Percentiles rank a stretch among this genome's conserved stretches.
These are phyloP conservation scores for Penicillium argentinense DNA, from an alignment of 495 filamentous ascomycete genomes.

Conservation along the genomic window DNA sequence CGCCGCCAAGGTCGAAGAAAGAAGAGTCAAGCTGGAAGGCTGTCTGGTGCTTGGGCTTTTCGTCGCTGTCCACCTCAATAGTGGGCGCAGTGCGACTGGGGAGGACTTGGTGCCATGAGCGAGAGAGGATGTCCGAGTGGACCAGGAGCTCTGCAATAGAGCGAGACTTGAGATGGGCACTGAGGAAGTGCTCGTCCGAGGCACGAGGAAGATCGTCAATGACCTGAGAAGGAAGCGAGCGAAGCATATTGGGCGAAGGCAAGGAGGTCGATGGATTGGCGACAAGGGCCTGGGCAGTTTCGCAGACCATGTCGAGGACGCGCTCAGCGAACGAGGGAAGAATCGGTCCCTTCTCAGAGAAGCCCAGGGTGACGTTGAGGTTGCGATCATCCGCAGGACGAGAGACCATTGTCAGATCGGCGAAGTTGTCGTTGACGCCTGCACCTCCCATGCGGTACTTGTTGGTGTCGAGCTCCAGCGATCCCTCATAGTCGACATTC, in stretches of 20 bases:
- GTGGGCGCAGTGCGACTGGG: slow-evolving; percentile 21
- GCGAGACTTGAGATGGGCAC: slow-evolving; percentile 40
- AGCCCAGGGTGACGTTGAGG: slow-evolving; percentile 46
- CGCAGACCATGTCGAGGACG: slow-evolving; percentile 51
- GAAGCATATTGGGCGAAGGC: slow-evolving; percentile 41
- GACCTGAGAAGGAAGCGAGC: slow-evolving; percentile 32
- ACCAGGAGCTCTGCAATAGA: slow-evolving; percentile 47
- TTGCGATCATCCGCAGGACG: slow-evolving; percentile 40
- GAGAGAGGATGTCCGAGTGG: slow-evolving; percentile 47
- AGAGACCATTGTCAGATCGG: slow-evolving; percentile 51
- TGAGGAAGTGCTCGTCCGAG: slow-evolving; percentile 32
- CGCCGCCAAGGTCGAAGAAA: slow-evolving; percentile 55
- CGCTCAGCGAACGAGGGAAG: slow-evolving; percentile 39
- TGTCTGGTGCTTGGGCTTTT: slow-evolving; percentile 12
- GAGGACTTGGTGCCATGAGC: slow-evolving; percentile 52
- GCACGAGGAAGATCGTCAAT: slow-evolving; percentile 28
- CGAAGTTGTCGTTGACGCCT: slow-evolving; percentile 51
- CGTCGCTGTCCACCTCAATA: slow-evolving; percentile 3
- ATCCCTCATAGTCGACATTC: slow-evolving; percentile 42
- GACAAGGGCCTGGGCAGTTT: slow-evolving; percentile 44
- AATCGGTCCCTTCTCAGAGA: slow-evolving; percentile 45
- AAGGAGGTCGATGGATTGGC: slow-evolving; percentile 43
- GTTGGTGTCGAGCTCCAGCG: slow-evolving; percentile 45
- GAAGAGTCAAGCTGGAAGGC: slow-evolving; percentile 47
- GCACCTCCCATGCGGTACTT: slow-evolving; percentile 50